Percentiles rank a stretch among this genome's conserved stretches.
These are phyloP conservation scores for Dipodascopsis tothii DNA, from an alignment of 805 yeast species.

Conservation along the genomic window DNA sequence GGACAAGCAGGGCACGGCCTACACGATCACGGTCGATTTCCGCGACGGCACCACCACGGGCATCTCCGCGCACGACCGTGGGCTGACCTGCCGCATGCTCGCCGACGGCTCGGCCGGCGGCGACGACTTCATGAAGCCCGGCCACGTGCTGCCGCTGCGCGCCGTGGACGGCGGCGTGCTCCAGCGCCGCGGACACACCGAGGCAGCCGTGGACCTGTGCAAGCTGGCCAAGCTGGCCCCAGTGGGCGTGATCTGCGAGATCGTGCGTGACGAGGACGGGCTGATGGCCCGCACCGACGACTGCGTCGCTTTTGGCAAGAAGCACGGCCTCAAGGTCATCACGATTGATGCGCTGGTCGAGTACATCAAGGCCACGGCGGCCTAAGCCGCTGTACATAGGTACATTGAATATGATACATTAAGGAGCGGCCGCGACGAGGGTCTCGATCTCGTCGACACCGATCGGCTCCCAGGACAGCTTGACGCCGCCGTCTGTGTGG, in stretches of 20 bases:
- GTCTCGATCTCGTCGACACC: slow-evolving; percentile 16
- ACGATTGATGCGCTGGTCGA: slow-evolving; percentile 69
- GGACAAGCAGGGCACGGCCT: slow-evolving; percentile 95
- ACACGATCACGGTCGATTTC: slow-evolving; percentile 84
- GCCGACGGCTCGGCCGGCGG: slow-evolving; percentile 55
- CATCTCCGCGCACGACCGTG: slow-evolving; percentile 89
- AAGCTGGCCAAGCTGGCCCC: slow-evolving; percentile 67
- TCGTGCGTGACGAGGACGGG: slow-evolving; percentile 89
- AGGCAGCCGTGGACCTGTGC: slow-evolving; percentile 79
- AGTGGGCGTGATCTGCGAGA: slow-evolving; percentile 88
- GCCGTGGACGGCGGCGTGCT: slow-evolving; percentile 81
- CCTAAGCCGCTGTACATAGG: too few species aligned
- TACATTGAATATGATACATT: neutral
- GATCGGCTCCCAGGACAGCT: slow-evolving; percentile 38
- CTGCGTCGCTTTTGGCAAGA: slow-evolving; percentile 61
- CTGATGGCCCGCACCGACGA: slow-evolving; percentile 90
- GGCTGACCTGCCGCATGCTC: slow-evolving; percentile 65
- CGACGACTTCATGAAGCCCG: slow-evolving; percentile 76
- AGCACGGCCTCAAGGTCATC: slow-evolving; percentile 59
- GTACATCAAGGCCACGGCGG: slow-evolving; percentile 33
- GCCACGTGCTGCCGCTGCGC: slow-evolving; percentile 87
- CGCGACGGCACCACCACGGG: slow-evolving; percentile 93
- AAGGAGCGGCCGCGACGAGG: neutral
- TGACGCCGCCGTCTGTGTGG: slow-evolving; percentile 14
- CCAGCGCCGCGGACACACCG: slow-evolving; percentile 89